Evolutionary conservation across 192 early-diverging fungal species (phyloP).

Genomic region (Jimgerdemannia flammicorona): DNA sequence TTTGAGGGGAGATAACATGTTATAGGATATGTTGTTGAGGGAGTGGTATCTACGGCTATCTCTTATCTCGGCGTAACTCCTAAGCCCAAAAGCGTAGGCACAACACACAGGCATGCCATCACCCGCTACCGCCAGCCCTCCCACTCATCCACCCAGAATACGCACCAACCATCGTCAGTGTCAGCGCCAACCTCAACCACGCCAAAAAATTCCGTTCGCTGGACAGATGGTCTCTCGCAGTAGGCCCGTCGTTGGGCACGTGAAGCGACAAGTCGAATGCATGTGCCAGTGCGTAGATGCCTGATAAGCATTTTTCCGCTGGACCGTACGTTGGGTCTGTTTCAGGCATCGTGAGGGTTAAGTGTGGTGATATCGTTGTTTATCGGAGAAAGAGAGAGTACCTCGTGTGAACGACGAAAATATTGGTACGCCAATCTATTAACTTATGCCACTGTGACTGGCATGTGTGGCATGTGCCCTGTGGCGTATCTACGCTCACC

Average conservation of each 20-base stretch:
- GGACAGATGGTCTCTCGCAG: conserved; percentile 33
- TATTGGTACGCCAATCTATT: too few relatives aligned
- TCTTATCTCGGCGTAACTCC: too few relatives aligned
- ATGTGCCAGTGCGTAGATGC: neutral
- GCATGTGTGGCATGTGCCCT: too few relatives aligned
- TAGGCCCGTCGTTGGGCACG: conserved; percentile 7
- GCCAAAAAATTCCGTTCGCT: conserved; percentile 31
- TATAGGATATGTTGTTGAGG: too few relatives aligned
- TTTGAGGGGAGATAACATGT: too few relatives aligned
- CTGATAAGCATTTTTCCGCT: neutral
- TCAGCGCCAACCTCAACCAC: conserved; percentile 22
- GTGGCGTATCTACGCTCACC: too few relatives aligned
- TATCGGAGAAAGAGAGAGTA: too few relatives aligned
- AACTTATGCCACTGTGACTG: too few relatives aligned
- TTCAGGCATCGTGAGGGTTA: neutral
- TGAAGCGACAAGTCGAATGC: neutral
- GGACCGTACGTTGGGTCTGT: neutral
- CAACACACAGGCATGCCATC: neutral
- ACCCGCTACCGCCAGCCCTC: neutral
- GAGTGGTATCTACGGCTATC: too few relatives aligned
- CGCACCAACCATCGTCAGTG: conserved; percentile 28
- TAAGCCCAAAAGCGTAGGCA: too few relatives aligned
- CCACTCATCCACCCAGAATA: neutral
- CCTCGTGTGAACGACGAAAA: too few relatives aligned
- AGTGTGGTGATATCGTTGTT: too few relatives aligned